phyloP scores from a whole-genome alignment of 257 asterid species.

The Cynanchum wilfordii region DNA sequence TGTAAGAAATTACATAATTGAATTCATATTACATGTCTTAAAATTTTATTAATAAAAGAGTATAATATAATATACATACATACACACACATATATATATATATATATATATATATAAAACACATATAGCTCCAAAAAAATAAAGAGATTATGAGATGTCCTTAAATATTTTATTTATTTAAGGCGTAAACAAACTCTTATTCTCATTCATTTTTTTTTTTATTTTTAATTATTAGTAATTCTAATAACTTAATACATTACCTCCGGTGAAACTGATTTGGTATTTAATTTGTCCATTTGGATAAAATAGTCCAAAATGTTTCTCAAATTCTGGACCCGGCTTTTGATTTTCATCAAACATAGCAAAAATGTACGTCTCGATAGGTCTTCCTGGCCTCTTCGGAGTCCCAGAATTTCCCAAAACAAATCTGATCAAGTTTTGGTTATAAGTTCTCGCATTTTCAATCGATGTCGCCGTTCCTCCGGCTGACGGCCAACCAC shows the following conservation, averaged over 20 bases:
- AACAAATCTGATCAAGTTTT: slow-evolving; percentile 26
- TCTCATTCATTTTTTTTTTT: background rate
- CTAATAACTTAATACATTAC: background rate
- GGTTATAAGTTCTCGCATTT: slow-evolving; percentile 31
- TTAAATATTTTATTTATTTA: no score
- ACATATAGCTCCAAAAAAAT: no score
- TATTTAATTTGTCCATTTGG: slow-evolving; percentile 19
- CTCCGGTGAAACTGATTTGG: slow-evolving; percentile 13
- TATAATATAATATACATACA: no score
- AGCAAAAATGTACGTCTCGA: slow-evolving; percentile 25
- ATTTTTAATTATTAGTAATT: no score
- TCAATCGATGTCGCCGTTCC: slow-evolving; percentile 24
- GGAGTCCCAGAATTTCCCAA: slow-evolving; percentile 20
- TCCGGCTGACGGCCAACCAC: slow-evolving; percentile 50
- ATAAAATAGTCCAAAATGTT: slow-evolving; percentile 25
- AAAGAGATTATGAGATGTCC: no score
- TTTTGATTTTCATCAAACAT: slow-evolving; percentile 31
- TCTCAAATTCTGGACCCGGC: slow-evolving; percentile 13
- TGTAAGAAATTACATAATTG: no score
- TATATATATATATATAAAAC: no score
- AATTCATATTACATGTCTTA: no score
- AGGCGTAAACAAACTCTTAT: no score
- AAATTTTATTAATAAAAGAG: no score
- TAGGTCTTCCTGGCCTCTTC: slow-evolving; percentile 18
- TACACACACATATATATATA: no score